Evolutionary conservation across 306 rosid genomes (phyloP).

Genomic region (Rubus parviflorus): DNA sequence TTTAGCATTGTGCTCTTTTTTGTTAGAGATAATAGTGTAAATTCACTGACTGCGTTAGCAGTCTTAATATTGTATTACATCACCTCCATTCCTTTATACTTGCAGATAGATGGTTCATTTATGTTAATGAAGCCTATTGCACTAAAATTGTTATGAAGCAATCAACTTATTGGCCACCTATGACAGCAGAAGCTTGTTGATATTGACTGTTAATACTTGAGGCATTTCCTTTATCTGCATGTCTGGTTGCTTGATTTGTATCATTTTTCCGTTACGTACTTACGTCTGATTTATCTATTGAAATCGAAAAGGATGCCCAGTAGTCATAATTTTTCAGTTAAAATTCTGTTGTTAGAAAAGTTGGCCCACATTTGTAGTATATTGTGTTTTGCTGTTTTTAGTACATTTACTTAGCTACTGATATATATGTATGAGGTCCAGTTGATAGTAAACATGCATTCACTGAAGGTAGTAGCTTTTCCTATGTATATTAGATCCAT

Average conservation of each 20-base stretch:
- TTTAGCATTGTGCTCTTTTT: background rate
- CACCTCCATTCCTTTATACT: too few relatives aligned
- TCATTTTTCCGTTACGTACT: background rate
- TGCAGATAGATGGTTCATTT: background rate
- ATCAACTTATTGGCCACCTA: too few relatives aligned
- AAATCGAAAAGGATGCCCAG: background rate
- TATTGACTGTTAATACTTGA: too few relatives aligned
- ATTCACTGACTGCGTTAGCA: background rate
- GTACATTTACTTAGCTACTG: background rate
- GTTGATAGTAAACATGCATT: background rate
- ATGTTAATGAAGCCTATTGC: background rate
- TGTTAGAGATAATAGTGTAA: background rate
- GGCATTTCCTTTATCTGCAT: background rate
- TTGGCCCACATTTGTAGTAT: too few relatives aligned
- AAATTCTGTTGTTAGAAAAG: background rate
- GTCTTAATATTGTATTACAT: background rate
- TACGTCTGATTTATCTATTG: too few relatives aligned
- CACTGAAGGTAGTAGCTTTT: background rate
- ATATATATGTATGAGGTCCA: background rate
- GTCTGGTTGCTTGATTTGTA: background rate
- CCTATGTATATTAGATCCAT: background rate
- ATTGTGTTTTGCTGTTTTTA: background rate
- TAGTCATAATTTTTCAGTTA: background rate
- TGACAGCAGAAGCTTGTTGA: too few relatives aligned
- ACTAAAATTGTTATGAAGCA: too few relatives aligned